Conservation (phyloP, 2,329 filamentous ascomycete genomes). For the Paraconiothyrium brasiliense region DNA sequence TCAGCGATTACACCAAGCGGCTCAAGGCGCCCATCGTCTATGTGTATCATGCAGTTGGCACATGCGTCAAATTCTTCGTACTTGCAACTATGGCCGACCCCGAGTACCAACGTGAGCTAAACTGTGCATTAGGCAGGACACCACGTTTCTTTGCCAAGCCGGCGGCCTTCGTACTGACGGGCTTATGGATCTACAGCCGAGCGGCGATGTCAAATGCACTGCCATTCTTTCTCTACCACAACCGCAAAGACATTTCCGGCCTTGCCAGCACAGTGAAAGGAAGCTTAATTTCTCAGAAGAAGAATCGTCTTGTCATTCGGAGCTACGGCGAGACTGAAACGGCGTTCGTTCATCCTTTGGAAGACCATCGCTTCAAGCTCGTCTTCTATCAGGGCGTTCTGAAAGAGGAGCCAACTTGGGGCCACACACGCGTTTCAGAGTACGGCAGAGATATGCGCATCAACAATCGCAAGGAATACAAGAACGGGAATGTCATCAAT, state of each 20-base stretch:
- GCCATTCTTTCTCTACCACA: conserved; percentile 60
- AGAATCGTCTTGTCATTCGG: conserved; percentile 58
- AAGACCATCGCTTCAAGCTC: conserved; percentile 50
- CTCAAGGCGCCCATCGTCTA: conserved; percentile 50
- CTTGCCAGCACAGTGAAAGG: conserved; percentile 61
- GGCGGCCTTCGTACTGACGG: conserved; percentile 53
- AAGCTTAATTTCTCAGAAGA: conserved; percentile 58
- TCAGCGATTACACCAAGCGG: conserved; percentile 34
- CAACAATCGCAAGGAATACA: conserved; percentile 55
- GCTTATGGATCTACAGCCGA: conserved; percentile 60
- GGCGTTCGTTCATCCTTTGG: conserved; percentile 56
- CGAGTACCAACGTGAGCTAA: conserved; percentile 62
- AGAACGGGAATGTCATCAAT: conserved; percentile 55
- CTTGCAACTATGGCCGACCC: conserved; percentile 62
- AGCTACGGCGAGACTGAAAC: conserved; percentile 60
- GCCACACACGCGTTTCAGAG: conserved; percentile 57
- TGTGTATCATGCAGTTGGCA: conserved; percentile 55
- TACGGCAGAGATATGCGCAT: conserved; percentile 61
- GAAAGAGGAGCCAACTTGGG: conserved; percentile 56
- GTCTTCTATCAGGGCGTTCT: conserved; percentile 49
- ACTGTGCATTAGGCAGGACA: conserved; percentile 53
- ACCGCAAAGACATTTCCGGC: conserved; percentile 58
- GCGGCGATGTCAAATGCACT: conserved; percentile 55
- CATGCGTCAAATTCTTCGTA: conserved; percentile 59
- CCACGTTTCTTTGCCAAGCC: conserved; percentile 49